A percentile compares a stretch with the other conserved stretches of the same genome.
Conservation (phyloP, 2,329 filamentous ascomycete species). For the Pseudocercospora crystallina region DNA sequence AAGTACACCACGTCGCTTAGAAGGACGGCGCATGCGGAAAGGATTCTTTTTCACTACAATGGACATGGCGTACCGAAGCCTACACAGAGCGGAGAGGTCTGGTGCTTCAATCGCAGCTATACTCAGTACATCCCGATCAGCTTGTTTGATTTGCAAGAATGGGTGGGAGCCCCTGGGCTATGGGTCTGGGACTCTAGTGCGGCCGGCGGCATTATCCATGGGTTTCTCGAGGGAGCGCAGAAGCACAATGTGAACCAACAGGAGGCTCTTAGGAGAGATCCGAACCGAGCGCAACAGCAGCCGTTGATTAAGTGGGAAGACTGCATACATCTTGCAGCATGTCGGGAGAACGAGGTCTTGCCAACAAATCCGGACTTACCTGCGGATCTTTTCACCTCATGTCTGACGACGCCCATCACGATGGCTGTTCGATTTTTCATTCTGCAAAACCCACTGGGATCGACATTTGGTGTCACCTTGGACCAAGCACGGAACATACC, state of each 20-base stretch:
- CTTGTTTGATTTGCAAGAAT: conserved; percentile 89
- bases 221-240: conserved; percentile 90
- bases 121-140: conserved; percentile 98
- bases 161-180: conserved; percentile 91
- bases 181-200: conserved; percentile 99
- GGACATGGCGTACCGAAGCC: conserved; percentile 96
- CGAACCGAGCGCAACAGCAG: conserved; percentile 40
- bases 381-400: conserved; percentile 93
- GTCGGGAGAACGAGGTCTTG: conserved; percentile 83
- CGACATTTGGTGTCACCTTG: conserved; percentile 61
- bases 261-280: conserved; percentile 73
- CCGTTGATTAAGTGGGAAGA: conserved; percentile 67
- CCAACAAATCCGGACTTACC: conserved; percentile 92
- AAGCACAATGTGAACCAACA: conserved; percentile 90
- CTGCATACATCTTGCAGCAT: conserved; percentile 90
- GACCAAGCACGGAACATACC: conserved; percentile 87
- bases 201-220: conserved; percentile 90
- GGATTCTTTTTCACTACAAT: conserved; percentile 97
- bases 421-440: conserved; percentile 98
- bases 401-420: conserved; percentile 93
- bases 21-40: conserved; percentile 90
- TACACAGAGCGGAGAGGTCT: conserved; percentile 93
- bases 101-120: conserved; percentile 99
- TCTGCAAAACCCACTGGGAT: conserved; percentile 77
- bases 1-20: conserved; percentile 90